phyloP scores from a whole-genome alignment of 2,329 filamentous ascomycete genomes.

The Plectosphaerella sp. region DNA sequence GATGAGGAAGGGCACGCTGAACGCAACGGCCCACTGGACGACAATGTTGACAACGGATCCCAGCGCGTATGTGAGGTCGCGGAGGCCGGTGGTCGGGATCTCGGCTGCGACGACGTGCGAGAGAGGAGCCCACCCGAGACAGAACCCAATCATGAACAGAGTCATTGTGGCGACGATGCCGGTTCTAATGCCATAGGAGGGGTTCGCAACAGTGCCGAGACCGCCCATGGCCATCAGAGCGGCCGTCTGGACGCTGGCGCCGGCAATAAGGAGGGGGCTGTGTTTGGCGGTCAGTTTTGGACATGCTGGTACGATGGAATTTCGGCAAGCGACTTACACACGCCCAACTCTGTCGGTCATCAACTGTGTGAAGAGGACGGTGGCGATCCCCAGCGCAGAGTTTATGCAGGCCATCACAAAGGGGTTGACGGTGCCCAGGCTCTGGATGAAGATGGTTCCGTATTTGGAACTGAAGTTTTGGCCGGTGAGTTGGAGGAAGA shows the following conservation, averaged over 20 bases:
- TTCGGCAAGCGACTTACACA: not conserved
- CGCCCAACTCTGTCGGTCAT: constrained; percentile 14
- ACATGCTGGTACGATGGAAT: not conserved
- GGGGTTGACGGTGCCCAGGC: constrained; percentile 19
- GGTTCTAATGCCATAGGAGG: constrained; percentile 13
- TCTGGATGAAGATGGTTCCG: constrained; percentile 15
- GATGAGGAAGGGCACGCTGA: constrained; percentile 31
- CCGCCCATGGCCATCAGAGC: constrained; percentile 30
- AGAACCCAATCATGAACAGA: constrained; percentile 23
- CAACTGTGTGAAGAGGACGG: constrained; percentile 8
- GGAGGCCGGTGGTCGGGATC: constrained; percentile 22
- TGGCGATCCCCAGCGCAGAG: constrained; percentile 8
- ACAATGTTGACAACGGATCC: constrained; percentile 23
- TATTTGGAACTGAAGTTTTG: constrained; percentile 16
- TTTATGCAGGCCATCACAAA: constrained; percentile 17
- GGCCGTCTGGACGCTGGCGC: constrained; percentile 20
- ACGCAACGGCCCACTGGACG: constrained; percentile 26
- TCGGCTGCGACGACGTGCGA: constrained; percentile 29
- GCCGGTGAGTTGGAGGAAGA: constrained; percentile 14
- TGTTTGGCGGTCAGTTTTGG: not conserved
- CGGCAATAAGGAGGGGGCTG: constrained; percentile 17
- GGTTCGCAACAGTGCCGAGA: constrained; percentile 19
- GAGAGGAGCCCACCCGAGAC: constrained; percentile 26
- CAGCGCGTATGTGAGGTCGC: constrained; percentile 23
- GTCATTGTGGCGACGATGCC: constrained; percentile 26